Conservation (phyloP, 768 basidiomycete species). For the Tricholoma flavovirens region DNA sequence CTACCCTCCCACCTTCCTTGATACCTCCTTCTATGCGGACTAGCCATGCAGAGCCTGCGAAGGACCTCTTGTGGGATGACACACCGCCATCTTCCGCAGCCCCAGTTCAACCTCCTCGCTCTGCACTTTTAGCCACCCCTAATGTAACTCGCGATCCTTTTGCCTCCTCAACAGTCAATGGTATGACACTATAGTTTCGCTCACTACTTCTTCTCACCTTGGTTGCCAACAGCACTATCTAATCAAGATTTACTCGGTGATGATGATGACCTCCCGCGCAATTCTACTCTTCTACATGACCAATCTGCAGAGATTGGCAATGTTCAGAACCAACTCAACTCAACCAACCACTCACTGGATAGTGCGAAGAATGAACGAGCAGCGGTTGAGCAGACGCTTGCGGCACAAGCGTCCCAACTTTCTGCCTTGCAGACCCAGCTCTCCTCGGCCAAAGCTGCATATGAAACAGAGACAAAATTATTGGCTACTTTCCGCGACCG, state of each 20-base stretch:
- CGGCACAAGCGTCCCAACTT: conserved; percentile 68
- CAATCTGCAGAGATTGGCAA: conserved; percentile 86
- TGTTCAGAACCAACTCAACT: conserved; percentile 75
- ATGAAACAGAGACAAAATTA: conserved; percentile 76
- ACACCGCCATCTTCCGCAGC: conserved; percentile 42
- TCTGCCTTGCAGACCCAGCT: conserved; percentile 80
- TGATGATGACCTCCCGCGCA: conserved; percentile 52
- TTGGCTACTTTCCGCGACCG: conserved; percentile 67
- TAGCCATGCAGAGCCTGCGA: conserved; percentile 36
- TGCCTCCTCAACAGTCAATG: conserved; percentile 27
- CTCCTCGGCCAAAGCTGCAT: conserved; percentile 74
- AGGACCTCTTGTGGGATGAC: conserved; percentile 52
- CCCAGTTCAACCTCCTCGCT: conserved; percentile 33
- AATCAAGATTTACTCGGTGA: conserved; percentile 63
- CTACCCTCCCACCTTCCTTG: conserved; percentile 62
- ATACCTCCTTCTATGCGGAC: conserved; percentile 78
- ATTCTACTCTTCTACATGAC: conserved; percentile 56
- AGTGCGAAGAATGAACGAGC: conserved; percentile 60
- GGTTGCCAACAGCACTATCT: conserved; percentile 5
- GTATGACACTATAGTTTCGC: conserved; percentile 17
- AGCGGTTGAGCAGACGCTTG: conserved; percentile 57
- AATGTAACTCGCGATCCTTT: conserved; percentile 46
- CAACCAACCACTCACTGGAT: conserved; percentile 69
- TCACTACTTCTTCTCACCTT: not conserved
- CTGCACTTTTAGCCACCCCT: conserved; percentile 17